Base-by-base conservation (phyloP, 371 early-diverging fungal species). In the Rhizopus stolonifer region DNA sequence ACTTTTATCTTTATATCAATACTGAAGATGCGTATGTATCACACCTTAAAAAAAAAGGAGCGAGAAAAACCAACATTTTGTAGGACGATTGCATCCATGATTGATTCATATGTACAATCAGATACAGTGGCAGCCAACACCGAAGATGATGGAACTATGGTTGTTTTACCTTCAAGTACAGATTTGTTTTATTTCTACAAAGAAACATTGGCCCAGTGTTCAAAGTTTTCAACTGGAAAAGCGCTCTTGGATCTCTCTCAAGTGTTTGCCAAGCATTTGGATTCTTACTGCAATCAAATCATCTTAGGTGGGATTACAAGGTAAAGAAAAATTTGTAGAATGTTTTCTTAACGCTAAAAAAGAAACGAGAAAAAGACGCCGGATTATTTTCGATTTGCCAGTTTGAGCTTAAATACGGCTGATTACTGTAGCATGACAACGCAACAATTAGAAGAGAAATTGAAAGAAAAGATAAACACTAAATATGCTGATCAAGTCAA, bases 391-490 rank as follows among this genome's bases (percentile, higher is more conserved):
- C 63, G 81, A n/a, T 74, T 81, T 21, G 82, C 82, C 1, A 90
- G 92, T 56, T 58, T 89, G 13, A 77, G 94, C 6, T 65, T 95
- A 43, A 96, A 94, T 50, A 98, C 98, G 0, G 90, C 92, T 0
- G 97, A 98, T 61, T 98, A 96, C 68, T 96, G 97, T 54, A 70
- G 80, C 15, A 81, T 81, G n/a, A 93, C 94, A 0, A 90, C 90
- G 0, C 66, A 80, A 2, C 95, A 92, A 18, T 25, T 96, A 10
- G 95, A 95, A 59, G 90, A 91, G 38, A 90, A 89, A 65, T 64
- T 96, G 17, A 81, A 78, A 49, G 93, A 91, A 40, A 87, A 85
- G 24, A 83, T 95, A 21, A 89, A 90, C 33, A 64, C 64, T 11
- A 77, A 76, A 53, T 86, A 83, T 58, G 71, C 72, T 8, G 77